A percentile compares a stretch with the other conserved stretches of the same genome.
Evolutionary conservation across 305 asterid genomes (phyloP).

Genomic region (Fraxinus nigra): DNA sequence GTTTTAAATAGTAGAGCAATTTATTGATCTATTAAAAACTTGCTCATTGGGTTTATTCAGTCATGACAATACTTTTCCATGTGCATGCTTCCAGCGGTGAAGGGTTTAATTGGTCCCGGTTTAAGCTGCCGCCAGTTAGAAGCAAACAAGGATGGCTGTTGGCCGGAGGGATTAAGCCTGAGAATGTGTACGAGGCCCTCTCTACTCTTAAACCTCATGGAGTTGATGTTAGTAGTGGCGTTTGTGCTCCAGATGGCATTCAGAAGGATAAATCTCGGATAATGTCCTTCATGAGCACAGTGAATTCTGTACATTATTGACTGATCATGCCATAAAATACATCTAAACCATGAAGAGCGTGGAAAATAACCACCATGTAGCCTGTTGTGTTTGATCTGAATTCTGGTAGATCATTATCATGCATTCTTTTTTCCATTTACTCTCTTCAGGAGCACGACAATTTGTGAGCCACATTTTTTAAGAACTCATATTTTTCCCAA

Average conservation of each 20-base stretch:
- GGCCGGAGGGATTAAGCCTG: constrained; percentile 85
- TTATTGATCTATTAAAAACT: neutral
- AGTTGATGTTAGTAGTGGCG: constrained; percentile 89
- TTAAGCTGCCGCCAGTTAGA: constrained; percentile 58
- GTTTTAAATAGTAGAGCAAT: constrained; percentile 3
- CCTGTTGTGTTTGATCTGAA: neutral
- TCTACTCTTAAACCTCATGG: constrained; percentile 72
- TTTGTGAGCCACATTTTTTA: neutral
- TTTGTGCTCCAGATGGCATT: constrained; percentile 77
- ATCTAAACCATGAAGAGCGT: neutral
- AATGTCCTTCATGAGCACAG: constrained; percentile 62
- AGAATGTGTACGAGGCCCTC: constrained; percentile 66
- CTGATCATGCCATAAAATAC: neutral
- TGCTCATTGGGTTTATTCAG: constrained; percentile 14
- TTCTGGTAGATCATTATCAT: neutral
- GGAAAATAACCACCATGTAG: neutral
- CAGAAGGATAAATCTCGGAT: constrained; percentile 66
- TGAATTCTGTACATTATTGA: constrained; percentile 48
- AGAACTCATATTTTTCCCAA: too few relatives aligned
- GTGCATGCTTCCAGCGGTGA: constrained; percentile 64
- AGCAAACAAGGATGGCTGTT: constrained; percentile 89
- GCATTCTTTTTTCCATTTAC: neutral
- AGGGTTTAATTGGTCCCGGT: constrained; percentile 80
- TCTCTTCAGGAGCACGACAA: neutral
- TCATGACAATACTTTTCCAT: constrained; percentile 7